These are phyloP conservation scores for Magnaporthales sp. DNA, from an alignment of 2,329 filamentous ascomycete species.

Conservation along the genomic window DNA sequence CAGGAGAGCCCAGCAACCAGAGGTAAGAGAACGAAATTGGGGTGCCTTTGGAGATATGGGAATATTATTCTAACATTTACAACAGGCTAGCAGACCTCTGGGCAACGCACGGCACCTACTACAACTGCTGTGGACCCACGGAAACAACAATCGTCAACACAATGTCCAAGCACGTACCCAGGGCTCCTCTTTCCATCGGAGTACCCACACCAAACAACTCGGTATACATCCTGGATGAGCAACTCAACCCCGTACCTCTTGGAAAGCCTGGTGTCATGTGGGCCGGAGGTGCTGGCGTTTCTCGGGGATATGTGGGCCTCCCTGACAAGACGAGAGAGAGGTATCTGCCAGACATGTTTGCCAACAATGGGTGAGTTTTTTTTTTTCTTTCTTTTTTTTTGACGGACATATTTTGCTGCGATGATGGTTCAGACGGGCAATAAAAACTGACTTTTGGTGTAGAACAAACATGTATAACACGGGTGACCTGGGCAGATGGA, in stretches of 20 bases:
- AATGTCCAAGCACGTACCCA: conserved; percentile 38
- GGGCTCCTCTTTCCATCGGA: conserved; percentile 42
- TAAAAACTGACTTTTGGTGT: not conserved
- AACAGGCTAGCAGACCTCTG: conserved; percentile 7
- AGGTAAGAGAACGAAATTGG: not conserved
- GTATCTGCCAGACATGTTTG: conserved; percentile 42
- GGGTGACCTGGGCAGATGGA: conserved; percentile 49
- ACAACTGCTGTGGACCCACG: conserved; percentile 51
- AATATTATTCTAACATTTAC: not conserved
- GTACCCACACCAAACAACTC: conserved; percentile 45
- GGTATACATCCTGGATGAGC: conserved; percentile 43
- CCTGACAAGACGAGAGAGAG: conserved; percentile 38
- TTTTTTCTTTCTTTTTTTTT: not conserved
- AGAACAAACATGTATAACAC: conserved; percentile 50
- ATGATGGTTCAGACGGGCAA: not conserved
- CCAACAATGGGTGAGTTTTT: conserved; percentile 36
- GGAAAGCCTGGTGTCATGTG: conserved; percentile 45
- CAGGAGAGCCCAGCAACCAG: conserved; percentile 7
- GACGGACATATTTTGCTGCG: too few relatives aligned
- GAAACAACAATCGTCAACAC: conserved; percentile 54
- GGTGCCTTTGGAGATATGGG: not conserved
- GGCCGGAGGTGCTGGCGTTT: conserved; percentile 47
- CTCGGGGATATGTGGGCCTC: conserved; percentile 46
- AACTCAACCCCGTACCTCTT: conserved; percentile 31
- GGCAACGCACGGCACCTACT: conserved; percentile 30